Evolutionary conservation across 139 green algal genomes (phyloP), one percentile per base, ranked within the genome.

Genomic region (Micractinium sp.): DNA sequence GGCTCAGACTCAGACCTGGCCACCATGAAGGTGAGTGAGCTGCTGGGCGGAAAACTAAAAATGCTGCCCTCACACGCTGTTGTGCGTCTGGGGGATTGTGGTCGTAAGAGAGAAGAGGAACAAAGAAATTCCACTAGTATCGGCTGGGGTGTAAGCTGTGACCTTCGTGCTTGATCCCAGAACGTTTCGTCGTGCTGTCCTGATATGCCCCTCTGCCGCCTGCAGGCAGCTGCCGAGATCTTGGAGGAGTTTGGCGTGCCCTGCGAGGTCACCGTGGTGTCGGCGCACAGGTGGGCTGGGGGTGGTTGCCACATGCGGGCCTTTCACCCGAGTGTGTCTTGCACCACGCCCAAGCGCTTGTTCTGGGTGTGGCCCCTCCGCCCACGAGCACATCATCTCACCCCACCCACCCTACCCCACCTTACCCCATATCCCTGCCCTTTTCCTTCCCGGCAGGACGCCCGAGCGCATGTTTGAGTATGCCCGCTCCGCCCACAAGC

Each of bases 381-480:
- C 63, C 63, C 63, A 25, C 63, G 4, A 71, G 63, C 22, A 4
- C 63, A 16, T 16, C 63, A 31, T 25, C 79, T 35, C 47, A 4
- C 27, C 41, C 79, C 38, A 12, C 79, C 47, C 47, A 3, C 79
- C 29, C 79, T 14, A 38, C 33, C n/a, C n/a, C n/a, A n/a, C n/a
- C n/a, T n/a, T n/a, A n/a, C n/a, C n/a, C n/a, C n/a, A n/a, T n/a
- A n/a, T n/a, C n/a, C n/a, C 13, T 36, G 5, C 25, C 15, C 16
- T 16, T 12, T 25, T 19, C 60, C 22, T 18, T 31, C 18, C 38
- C 41, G 60, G 77, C 86, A 90, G 98, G 81, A 99, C 97, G 0
- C 97, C 97, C 0, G 95, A 98, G 84, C 93, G 96, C 41, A 98
- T 99, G 97, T 93, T 99, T 73, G 96, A 98, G 33, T 99, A 98